These are phyloP conservation scores for Pseudopyricularia javanii DNA, from an alignment of 2,329 filamentous ascomycete genomes.

Conservation along the genomic window DNA sequence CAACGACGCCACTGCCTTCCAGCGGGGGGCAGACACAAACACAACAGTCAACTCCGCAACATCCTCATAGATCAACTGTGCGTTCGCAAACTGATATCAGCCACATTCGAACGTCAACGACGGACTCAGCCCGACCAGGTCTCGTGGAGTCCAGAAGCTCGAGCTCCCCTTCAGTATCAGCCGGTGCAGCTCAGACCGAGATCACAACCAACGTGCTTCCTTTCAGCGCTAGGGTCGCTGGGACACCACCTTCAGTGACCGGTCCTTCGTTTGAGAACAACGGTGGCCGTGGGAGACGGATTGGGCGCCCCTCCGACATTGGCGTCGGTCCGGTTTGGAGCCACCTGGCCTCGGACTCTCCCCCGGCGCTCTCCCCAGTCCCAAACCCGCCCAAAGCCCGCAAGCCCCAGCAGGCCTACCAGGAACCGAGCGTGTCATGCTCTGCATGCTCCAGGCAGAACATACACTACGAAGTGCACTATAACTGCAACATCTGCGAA, in stretches of 20 bases:
- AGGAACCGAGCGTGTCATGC: slow-evolving; percentile 65
- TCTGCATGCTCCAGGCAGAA: slow-evolving; percentile 55
- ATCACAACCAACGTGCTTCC: slow-evolving; percentile 13
- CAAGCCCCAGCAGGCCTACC: slow-evolving; percentile 26
- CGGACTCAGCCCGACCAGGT: slow-evolving; percentile 22
- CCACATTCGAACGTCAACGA: slow-evolving; percentile 19
- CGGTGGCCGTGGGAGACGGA: background rate
- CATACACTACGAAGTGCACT: slow-evolving; percentile 80
- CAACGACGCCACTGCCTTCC: slow-evolving; percentile 33
- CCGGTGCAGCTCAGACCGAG: slow-evolving; percentile 7
- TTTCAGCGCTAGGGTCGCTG: slow-evolving; percentile 20
- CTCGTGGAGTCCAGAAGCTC: slow-evolving; percentile 29
- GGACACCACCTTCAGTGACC: slow-evolving; percentile 1
- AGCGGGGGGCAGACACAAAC: slow-evolving; percentile 16
- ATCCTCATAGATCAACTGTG: slow-evolving; percentile 34
- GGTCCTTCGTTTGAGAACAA: background rate
- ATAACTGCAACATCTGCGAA: slow-evolving; percentile 63
- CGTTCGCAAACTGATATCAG: slow-evolving; percentile 55
- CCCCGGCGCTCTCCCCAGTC: background rate
- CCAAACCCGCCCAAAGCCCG: background rate
- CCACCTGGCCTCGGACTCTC: background rate
- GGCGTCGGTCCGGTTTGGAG: background rate
- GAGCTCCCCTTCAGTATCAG: slow-evolving; percentile 18
- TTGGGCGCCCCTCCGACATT: background rate
- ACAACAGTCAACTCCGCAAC: background rate